Base-by-base conservation (phyloP, 2,329 filamentous ascomycete species). In the Pestalotiopsis fici region DNA sequence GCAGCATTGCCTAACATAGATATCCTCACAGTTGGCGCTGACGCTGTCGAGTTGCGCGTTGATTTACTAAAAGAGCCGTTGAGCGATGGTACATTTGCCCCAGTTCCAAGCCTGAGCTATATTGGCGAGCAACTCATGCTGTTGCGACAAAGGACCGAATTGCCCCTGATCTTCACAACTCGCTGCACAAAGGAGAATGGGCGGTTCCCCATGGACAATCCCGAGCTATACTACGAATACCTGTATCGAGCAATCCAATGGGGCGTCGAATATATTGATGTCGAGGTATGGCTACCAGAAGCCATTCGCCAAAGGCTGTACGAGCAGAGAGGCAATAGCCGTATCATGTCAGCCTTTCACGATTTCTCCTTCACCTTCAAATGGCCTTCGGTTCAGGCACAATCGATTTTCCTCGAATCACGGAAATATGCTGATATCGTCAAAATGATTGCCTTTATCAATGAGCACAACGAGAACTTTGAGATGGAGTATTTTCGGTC, bases 291-390 rank as follows among this genome's bases (percentile, higher is more conserved):
- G 92, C 85, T 97, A 47, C 93, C 93, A 1, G 93, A 95, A 76
- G 83, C 88, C 6, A 93, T 97, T 66, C 86, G 93, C 69, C 85
- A 85, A 69, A 86, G 83, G 68, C 80, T 97, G 11, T 91, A 89
- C 65, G 87, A 91, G 71, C 85, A 88, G 65, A 91, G 91, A 71
- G 93, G 93, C 2, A 92, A 90, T 79, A 95, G 91, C 74, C 91
- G 91, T 71, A 94, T 97, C 78, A 94, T 97, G 83, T 95, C 93
- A n/a, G 93, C 94, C 13, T 96, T 95, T 74, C 94, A 97, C 77
- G 93, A 96, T 81, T 95, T 95, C 75, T 94, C 93, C 0, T 92
- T 93, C 1, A 90, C 85, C 0, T 95, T 95, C 84, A 93, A 91
- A 74, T 97, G 93, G 93, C 91, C 91, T 0, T 93, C 92, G 0